Evolutionary conservation across 257 asterid species (phyloP).

Genomic region (Parsonsia alboflavescens): DNA sequence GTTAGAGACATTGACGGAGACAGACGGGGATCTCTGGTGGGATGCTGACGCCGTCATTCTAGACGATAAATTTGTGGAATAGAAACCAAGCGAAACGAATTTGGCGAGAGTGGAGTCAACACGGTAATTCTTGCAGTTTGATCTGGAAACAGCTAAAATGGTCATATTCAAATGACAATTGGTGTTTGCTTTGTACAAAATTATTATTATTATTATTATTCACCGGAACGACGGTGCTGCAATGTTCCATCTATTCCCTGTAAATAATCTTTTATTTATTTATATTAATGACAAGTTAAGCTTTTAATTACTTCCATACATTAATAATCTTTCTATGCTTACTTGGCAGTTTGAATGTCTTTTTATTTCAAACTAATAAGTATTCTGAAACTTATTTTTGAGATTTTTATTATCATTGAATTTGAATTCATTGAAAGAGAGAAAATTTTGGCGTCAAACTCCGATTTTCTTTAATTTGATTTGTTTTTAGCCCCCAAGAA

Average conservation of each 20-base stretch:
- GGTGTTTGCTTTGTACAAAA: neutral
- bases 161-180: neutral
- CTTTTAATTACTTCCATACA: neutral
- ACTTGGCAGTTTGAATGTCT: neutral
- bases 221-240: neutral
- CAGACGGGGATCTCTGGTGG: conserved; percentile 65
- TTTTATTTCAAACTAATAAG: no score
- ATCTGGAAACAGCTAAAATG: neutral
- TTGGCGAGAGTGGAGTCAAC: conserved; percentile 10
- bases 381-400: no score
- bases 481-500: no score
- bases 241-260: neutral
- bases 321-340: neutral
- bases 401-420: no score
- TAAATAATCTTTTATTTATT: neutral
- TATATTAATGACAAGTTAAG: neutral
- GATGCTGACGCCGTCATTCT: conserved; percentile 70
- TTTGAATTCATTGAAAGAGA: no score
- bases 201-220: neutral
- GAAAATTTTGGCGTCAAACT: no score
- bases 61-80: conserved; percentile 33
- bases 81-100: neutral
- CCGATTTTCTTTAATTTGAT: no score
- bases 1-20: conserved; percentile 37
- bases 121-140: neutral